These are phyloP conservation scores for Diplodia mutila DNA, from an alignment of 2,329 filamentous ascomycete genomes.

Conservation along the genomic window DNA sequence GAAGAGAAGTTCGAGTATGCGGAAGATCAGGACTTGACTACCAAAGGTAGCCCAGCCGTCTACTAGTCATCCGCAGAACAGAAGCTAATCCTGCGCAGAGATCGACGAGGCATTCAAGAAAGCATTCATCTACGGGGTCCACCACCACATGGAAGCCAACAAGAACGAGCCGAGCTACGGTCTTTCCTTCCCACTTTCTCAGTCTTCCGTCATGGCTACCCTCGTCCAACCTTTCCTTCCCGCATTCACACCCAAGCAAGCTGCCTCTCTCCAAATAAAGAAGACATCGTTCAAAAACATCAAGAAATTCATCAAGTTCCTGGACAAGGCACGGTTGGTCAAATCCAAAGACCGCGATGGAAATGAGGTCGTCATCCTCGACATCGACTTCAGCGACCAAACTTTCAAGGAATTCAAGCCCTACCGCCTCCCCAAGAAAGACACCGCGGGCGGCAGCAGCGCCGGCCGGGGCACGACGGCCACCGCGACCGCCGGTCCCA, in stretches of 20 bases:
- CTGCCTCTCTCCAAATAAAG: constrained; percentile 66
- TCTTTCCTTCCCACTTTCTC: constrained; percentile 64
- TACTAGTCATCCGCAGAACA: background rate
- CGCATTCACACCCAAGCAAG: constrained; percentile 58
- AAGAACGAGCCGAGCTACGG: constrained; percentile 56
- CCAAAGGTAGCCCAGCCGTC: constrained; percentile 51
- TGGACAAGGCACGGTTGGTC: constrained; percentile 66
- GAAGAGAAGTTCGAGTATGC: constrained; percentile 37
- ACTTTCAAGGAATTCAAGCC: constrained; percentile 61
- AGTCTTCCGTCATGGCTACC: constrained; percentile 65
- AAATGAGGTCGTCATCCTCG: constrained; percentile 65
- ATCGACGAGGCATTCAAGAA: constrained; percentile 68
- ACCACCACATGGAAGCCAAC: constrained; percentile 62
- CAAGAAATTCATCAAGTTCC: constrained; percentile 69
- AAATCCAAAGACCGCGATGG: constrained; percentile 68
- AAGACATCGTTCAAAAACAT: constrained; percentile 73
- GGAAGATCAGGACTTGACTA: constrained; percentile 58
- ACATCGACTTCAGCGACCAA: constrained; percentile 65
- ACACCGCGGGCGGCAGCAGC: constrained; percentile 47
- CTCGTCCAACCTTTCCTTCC: constrained; percentile 70
- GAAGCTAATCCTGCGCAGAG: constrained; percentile 49
- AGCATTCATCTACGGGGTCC: constrained; percentile 66
- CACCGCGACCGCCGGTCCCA: constrained; percentile 37
- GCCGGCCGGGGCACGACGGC: constrained; percentile 40
- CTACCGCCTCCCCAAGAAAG: constrained; percentile 65